phyloP scores from a whole-genome alignment of 2,329 filamentous ascomycete species.

The Iodosphaeria phyllophila region DNA sequence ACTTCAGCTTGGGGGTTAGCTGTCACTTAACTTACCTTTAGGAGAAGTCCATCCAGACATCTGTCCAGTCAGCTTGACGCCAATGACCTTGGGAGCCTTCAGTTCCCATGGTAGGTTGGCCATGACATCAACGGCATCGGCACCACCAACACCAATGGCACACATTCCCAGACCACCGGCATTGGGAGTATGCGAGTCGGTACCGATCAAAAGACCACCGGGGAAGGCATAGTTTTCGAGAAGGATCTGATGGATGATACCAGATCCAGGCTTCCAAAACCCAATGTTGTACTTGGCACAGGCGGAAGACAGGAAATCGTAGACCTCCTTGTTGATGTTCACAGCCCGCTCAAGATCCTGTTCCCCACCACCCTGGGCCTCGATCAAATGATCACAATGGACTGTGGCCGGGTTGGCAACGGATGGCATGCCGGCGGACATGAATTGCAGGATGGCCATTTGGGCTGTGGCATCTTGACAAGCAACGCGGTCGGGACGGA shows the following conservation, averaged over 20 bases:
- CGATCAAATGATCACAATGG: slow-evolving; percentile 98
- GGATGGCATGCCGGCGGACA: slow-evolving; percentile 91
- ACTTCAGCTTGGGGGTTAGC: slow-evolving; percentile 1
- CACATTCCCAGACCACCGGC: slow-evolving; percentile 89
- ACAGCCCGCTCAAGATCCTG: slow-evolving; percentile 88
- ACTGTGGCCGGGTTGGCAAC: slow-evolving; percentile 91
- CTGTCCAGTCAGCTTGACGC: slow-evolving; percentile 83
- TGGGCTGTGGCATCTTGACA: slow-evolving; percentile 99
- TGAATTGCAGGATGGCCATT: slow-evolving; percentile 99
- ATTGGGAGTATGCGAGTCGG: slow-evolving; percentile 95
- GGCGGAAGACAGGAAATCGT: slow-evolving; percentile 84
- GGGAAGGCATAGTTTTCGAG: slow-evolving; percentile 99
- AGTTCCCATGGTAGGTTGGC: slow-evolving; percentile 93
- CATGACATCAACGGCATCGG: slow-evolving; percentile 97
- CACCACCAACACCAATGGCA: slow-evolving; percentile 92
- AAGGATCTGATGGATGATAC: slow-evolving; percentile 98
- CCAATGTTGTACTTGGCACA: slow-evolving; percentile 99
- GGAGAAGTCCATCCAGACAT: slow-evolving; percentile 82
- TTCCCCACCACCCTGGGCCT: slow-evolving; percentile 80
- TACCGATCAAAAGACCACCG: slow-evolving; percentile 92
- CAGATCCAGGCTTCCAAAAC: slow-evolving; percentile 97
- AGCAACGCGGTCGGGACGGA: slow-evolving; percentile 91
- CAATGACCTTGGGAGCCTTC: slow-evolving; percentile 93
- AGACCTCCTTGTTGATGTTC: slow-evolving; percentile 96
- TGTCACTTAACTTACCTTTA: slow-evolving; percentile 45